Conservation (phyloP, 106 monocot species). For the Apostasia ramifera region DNA sequence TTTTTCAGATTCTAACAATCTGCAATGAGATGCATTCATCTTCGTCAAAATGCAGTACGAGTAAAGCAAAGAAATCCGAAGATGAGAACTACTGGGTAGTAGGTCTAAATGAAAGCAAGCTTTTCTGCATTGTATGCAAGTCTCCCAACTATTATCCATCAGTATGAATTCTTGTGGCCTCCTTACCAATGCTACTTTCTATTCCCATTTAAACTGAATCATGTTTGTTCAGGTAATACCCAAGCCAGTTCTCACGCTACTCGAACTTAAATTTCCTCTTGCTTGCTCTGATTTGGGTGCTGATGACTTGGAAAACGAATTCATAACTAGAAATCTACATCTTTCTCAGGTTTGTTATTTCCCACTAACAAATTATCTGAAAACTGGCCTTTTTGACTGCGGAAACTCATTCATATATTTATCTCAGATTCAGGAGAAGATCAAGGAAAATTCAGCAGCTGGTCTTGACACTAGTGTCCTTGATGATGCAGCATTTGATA, state of each 20-base stretch:
- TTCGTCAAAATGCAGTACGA: conserved; percentile 34
- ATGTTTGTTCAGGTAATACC: conserved; percentile 61
- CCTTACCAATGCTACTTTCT: background rate
- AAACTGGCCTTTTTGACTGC: background rate
- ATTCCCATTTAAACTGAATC: background rate
- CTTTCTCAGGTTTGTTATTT: conserved; percentile 57
- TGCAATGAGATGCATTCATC: background rate
- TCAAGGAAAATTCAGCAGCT: conserved; percentile 35
- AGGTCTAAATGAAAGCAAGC: conserved; percentile 66
- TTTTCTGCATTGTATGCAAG: conserved; percentile 90
- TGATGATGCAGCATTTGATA: conserved; percentile 74
- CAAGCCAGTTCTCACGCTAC: conserved; percentile 76
- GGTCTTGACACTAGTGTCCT: conserved; percentile 46
- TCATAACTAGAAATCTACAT: conserved; percentile 58
- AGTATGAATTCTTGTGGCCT: conserved; percentile 23
- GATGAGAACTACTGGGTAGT: conserved; percentile 92
- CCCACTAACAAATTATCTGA: background rate
- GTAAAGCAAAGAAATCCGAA: conserved; percentile 67
- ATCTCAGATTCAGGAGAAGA: conserved; percentile 69
- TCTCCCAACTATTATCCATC: conserved; percentile 62
- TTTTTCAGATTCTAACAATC: background rate
- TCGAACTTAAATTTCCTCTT: conserved; percentile 69
- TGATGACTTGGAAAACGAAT: conserved; percentile 77
- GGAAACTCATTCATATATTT: conserved; percentile 5
- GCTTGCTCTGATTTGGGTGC: conserved; percentile 91